phyloP scores from a whole-genome alignment of 208 protist genomes.

The Leptomonas seymouri region DNA sequence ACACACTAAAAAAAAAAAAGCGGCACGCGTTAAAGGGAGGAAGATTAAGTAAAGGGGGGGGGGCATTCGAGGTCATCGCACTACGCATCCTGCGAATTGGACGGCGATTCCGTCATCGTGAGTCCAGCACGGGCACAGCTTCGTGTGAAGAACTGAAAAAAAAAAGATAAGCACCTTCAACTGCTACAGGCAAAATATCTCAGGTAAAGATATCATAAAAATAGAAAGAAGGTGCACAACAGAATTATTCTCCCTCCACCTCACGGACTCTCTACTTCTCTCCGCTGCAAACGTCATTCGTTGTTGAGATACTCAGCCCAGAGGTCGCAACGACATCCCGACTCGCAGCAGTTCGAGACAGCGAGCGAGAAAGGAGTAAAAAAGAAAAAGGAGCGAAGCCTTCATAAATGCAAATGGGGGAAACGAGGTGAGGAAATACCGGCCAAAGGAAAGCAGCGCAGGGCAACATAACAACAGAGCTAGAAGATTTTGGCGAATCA shows the following conservation, averaged over 20 bases:
- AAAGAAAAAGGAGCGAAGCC: constrained; percentile 1
- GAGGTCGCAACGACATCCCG: background rate
- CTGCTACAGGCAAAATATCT: too few species aligned
- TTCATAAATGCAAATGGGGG: background rate
- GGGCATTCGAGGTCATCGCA: too few species aligned
- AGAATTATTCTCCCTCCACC: background rate
- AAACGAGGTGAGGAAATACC: constrained; percentile 5
- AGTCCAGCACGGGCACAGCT: background rate
- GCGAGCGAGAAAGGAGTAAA: background rate
- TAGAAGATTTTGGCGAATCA: too few species aligned
- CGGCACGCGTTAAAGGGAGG: too few species aligned
- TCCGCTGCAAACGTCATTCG: background rate
- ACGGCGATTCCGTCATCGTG: background rate
- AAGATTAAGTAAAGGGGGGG: too few species aligned
- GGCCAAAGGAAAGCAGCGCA: background rate
- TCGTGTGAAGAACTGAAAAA: background rate
- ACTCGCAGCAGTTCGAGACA: too few species aligned
- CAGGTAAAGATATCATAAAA: too few species aligned
- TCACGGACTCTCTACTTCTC: background rate
- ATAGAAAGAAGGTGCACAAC: too few species aligned
- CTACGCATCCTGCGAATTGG: too few species aligned
- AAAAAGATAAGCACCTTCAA: constrained; percentile 11
- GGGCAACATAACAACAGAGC: too few species aligned
- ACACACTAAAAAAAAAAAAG: too few species aligned
- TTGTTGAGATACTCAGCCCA: background rate